These are phyloP conservation scores for Parascedosporium putredinis DNA, from an alignment of 2,329 filamentous ascomycete genomes.

Conservation along the genomic window DNA sequence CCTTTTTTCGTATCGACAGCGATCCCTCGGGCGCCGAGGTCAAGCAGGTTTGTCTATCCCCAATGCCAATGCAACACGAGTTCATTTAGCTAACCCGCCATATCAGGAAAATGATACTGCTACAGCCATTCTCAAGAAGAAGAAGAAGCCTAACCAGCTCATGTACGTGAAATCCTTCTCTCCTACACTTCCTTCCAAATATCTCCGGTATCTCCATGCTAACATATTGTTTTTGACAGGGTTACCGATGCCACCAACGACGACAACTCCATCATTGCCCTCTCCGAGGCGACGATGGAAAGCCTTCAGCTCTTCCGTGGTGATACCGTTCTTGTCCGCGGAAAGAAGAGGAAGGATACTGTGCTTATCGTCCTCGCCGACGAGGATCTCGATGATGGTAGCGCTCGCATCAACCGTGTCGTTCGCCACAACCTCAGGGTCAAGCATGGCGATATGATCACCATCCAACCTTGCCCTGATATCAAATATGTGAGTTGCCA, in stretches of 20 bases:
- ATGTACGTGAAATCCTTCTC: slow-evolving; percentile 57
- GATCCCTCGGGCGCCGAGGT: slow-evolving; percentile 82
- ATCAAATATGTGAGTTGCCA: slow-evolving; percentile 86
- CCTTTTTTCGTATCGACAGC: slow-evolving; percentile 40
- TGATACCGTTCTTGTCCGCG: slow-evolving; percentile 94
- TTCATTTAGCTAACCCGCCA: slow-evolving; percentile 13
- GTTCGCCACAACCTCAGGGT: slow-evolving; percentile 96
- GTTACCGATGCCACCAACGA: slow-evolving; percentile 98
- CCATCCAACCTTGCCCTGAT: slow-evolving; percentile 93
- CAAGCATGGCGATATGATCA: slow-evolving; percentile 97
- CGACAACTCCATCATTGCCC: slow-evolving; percentile 98
- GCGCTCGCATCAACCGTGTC: slow-evolving; percentile 94
- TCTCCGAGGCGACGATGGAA: slow-evolving; percentile 99
- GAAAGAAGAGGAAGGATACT: slow-evolving; percentile 99
- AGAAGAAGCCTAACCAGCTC: slow-evolving; percentile 99
- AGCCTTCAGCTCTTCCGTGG: slow-evolving; percentile 95
- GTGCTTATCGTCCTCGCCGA: slow-evolving; percentile 95
- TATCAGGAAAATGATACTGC: slow-evolving; percentile 76
- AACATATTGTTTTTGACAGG: slow-evolving; percentile 33
- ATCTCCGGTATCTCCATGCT: background rate
- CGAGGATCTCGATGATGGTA: slow-evolving; percentile 95
- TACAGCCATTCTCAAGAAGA: slow-evolving; percentile 98
- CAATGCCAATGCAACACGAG: slow-evolving; percentile 7
- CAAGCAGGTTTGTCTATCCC: slow-evolving; percentile 57
- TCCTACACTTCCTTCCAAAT: background rate